A percentile compares a stretch with the other conserved stretches of the same genome.
Conservation (phyloP, 1,139 yeast species). For the Eremothecium coryli region DNA sequence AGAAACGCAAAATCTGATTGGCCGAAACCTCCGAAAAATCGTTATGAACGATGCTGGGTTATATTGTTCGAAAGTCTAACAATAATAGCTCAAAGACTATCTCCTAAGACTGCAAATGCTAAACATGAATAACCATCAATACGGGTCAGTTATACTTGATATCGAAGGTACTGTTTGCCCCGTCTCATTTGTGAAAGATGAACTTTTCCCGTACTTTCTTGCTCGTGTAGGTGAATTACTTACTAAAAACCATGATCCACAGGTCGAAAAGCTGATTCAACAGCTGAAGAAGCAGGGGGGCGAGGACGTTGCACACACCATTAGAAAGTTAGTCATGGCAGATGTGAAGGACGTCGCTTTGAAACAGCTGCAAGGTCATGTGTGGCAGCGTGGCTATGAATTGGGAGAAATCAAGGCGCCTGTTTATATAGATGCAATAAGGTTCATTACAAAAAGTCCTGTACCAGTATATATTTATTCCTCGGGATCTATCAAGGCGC, state of each 20-base stretch:
- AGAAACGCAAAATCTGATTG: conserved; percentile 1
- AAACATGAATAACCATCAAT: too few species aligned
- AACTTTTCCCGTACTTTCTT: conserved; percentile 44
- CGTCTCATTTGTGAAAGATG: conserved; percentile 74
- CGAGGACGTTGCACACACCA: conserved; percentile 19
- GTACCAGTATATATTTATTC: conserved; percentile 63
- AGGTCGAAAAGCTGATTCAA: conserved; percentile 33
- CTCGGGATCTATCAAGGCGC: conserved; percentile 87
- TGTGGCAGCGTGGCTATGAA: conserved; percentile 76
- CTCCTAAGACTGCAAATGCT: too few species aligned
- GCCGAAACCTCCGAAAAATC: neutral
- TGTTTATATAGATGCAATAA: conserved; percentile 62
- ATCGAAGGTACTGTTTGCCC: conserved; percentile 94
- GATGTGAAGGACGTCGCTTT: conserved; percentile 75
- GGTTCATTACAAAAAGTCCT: conserved; percentile 36
- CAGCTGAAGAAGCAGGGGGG: conserved; percentile 15
- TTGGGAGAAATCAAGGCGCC: conserved; percentile 72
- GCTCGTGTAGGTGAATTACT: conserved; percentile 21
- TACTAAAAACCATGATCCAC: conserved; percentile 21
- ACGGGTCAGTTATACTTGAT: conserved; percentile 44
- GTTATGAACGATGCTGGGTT: too few species aligned
- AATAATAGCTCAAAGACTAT: too few species aligned
- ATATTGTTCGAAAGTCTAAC: too few species aligned
- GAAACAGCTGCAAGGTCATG: conserved; percentile 71
- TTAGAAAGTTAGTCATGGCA: conserved; percentile 45